Evolutionary conservation across 768 basidiomycete species (phyloP), one percentile per base, ranked within the genome.

Genomic region (Mycena olivaceomarginata): DNA sequence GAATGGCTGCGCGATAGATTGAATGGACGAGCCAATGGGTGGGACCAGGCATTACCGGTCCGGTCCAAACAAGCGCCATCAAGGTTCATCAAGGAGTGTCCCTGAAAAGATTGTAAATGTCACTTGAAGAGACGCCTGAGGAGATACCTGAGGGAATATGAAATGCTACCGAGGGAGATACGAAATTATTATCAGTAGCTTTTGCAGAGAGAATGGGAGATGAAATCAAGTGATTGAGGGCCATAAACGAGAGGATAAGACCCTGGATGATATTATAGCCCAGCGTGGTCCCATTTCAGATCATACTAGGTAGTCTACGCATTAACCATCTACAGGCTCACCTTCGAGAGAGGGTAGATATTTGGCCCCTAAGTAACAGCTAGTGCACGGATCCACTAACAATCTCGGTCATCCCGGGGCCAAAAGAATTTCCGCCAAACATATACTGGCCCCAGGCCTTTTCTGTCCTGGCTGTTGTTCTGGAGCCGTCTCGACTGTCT

Each of bases 41-140:
- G 59, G 31, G 59, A 60, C 59, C 59, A 13, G 11, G 37, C 25
- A 56, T 56, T 22, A 12, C 53, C 53, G n/a, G 53, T 56, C 22
- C 53, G 15, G 59, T 12, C 37, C 59, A 60, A 60, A 60, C 59
- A 60, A 60, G 59, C 59, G 16, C 37, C 31, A 60, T 60, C 37
- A 60, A 39, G 40, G 59, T 60, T 39, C 13, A 60, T 60, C 31
- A 60, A 60, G 59, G 25, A 25, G 18, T 60, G 59, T 13, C 31
- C 59, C 59, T 60, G 25, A 60, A 60, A 60, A 39, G 59, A 60
- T 39, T 39, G 39, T 60, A 60, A 60, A 60, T 60, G 59, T 60
- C 59, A 60, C 31, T 60, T 39, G 25, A 60, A 60, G 31, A 60
- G 59, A 59, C 59, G 59, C 31, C 59, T 16, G 59, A 39, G 59